phyloP scores from a whole-genome alignment of 805 yeast species.

The Teunomyces stri region DNA sequence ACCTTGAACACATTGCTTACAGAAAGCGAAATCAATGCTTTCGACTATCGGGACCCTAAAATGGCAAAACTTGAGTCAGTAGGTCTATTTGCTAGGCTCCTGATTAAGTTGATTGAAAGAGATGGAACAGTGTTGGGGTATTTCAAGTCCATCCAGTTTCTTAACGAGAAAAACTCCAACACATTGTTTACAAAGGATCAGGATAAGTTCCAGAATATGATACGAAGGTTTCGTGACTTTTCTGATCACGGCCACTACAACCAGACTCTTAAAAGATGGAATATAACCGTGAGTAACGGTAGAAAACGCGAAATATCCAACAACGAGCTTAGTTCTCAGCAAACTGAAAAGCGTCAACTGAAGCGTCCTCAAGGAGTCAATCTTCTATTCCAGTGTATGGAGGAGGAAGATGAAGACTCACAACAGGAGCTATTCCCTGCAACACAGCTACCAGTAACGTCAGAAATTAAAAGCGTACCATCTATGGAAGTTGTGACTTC shows the following conservation, averaged over 20 bases:
- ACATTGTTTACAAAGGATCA: background rate
- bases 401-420: conserved; percentile 6
- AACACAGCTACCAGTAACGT: background rate
- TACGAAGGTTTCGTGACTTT: background rate
- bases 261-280: background rate
- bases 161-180: background rate
- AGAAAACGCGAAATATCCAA: background rate
- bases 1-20: background rate
- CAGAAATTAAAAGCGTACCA: background rate
- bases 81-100: background rate
- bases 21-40: background rate
- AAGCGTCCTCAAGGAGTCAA: background rate
- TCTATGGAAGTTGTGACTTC: background rate
- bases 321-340: background rate
- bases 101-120: background rate
- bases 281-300: background rate
- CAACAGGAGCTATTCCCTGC: conserved; percentile 6
- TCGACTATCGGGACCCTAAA: background rate
- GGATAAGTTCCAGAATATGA: background rate
- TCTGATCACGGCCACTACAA: background rate
- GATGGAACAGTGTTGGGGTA: background rate
- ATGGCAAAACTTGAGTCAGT: background rate
- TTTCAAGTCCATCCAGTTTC: background rate
- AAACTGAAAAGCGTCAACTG: background rate
- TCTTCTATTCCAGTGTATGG: conserved; percentile 1